Evolutionary conservation across 345 rosid species (phyloP), one percentile per base, ranked within the genome.

Genomic region (Odontarrhena argentea): DNA sequence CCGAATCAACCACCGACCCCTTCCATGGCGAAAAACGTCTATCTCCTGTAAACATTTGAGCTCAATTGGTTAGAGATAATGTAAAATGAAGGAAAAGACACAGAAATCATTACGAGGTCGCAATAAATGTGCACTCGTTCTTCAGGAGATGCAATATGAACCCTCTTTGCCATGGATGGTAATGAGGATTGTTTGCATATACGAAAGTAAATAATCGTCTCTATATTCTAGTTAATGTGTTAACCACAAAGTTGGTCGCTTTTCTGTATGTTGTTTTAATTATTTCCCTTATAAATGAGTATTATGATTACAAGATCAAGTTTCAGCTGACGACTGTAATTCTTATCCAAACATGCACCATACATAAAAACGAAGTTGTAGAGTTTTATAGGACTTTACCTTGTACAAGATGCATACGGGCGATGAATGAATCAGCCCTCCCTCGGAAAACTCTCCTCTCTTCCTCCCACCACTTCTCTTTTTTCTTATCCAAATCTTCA

Each of bases 1-100:
- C 97, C 0, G 98, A 93, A 77, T 93, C 98, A 67, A 93, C 97
- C 69, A 93, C 96, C 2, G 98, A 93, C 60, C 98, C 98, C 74
- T 93, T 93, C 98, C 98, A 93, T 73, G 79, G 82, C n/a, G 97
- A 88, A 85, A 93, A 93, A 48, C 92, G 88, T 60, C 98, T 83
- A 71, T 93, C 97, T 56, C 98, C 98, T 93, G 91, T 60, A 67
- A 77, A 51, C 46, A 59, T 65, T 35, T 51, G 36, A 34, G 26
- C 45, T 38, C 68, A 45, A 53, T 5, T 43, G 43, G 48, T 51
- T 53, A 66, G 24, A 18, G 14, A 67, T 35, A 58, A 30, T 18
- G 18, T 48, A 43, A 73, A 45, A 11, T 18, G 0, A 49, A 18
- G 26, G 2, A 63, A 50, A 22, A 9, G 7, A 38, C 45, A 50